Base-by-base conservation (phyloP, 2,329 filamentous ascomycete species). In the Sclerotinia minor region DNA sequence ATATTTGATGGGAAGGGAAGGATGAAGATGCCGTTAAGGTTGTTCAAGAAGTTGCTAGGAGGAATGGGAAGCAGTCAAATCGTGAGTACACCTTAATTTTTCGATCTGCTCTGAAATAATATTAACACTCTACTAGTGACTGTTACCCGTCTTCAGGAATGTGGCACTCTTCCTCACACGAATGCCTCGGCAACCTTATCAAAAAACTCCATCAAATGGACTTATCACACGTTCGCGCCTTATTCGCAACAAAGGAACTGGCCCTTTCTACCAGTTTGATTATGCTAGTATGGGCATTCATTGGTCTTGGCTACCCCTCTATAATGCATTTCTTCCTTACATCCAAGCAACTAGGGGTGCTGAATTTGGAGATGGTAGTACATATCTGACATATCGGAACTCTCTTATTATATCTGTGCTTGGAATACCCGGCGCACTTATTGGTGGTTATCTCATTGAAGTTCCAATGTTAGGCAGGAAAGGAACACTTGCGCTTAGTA, bases 281-380 rank as follows among this genome's bases (percentile, higher is more conserved):
- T 74, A 92, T 92, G 78, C 67, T 83, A 0, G 80, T 94, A 1
- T 94, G 92, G 92, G 90, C 85, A 0, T 85, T 93, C 50, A 91
- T 94, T 70, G 91, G 91, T 1, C 83, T 93, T 0, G 90, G 84
- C 1, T 94, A 90, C 70, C 91, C 0, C 82, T 94, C 0, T 94
- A 93, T 79, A 92, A 93, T 73, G 88, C 90, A 32, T 94, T 92
- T 75, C 78, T 94, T 6, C 91, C 91, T 0, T 93, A 87, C 71
- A 90, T 93, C 68, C 90, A 92, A 77, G 83, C 85, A 1, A 84
- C 84, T 0, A 83, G 89, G 19, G 89, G 91, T 7, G 87, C 84
- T 0, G 79, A 90, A 54, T 92, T 92, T 67, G 88, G 88, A 21
- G 90, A 93, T 71, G 88, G 89, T 9, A 90, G 87, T 54, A 92